Percentiles rank a stretch among this genome's conserved stretches.
These are phyloP conservation scores for Rhododendron griersonianum DNA, from an alignment of 148 eudicot species.

Conservation along the genomic window DNA sequence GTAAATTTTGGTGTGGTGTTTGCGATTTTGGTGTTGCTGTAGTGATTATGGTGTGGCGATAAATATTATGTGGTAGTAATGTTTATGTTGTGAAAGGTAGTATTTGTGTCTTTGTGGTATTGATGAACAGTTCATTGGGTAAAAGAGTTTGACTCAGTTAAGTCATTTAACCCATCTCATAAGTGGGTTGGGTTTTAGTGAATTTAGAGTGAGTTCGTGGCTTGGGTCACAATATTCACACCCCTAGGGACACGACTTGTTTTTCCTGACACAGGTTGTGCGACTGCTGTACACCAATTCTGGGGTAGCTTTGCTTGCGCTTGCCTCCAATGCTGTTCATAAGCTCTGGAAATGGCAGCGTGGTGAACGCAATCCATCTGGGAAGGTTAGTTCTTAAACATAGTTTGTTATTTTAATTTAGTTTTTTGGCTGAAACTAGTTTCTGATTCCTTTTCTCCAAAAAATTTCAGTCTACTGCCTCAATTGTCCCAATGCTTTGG, in stretches of 20 bases:
- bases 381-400: slow-evolving; percentile 27
- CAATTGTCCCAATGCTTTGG: slow-evolving; percentile 49
- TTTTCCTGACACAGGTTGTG: slow-evolving; percentile 36
- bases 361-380: slow-evolving; percentile 44
- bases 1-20: background rate
- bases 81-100: background rate
- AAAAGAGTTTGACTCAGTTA: background rate
- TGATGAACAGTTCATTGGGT: background rate
- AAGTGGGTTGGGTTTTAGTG: background rate
- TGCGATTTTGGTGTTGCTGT: background rate
- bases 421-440: background rate
- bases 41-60: background rate
- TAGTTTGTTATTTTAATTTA: background rate
- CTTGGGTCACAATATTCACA: background rate
- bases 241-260: background rate
- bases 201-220: background rate
- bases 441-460: slow-evolving; percentile 3
- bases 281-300: slow-evolving; percentile 59
- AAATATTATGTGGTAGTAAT: background rate
- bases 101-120: background rate
- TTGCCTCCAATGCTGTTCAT: slow-evolving; percentile 56
- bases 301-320: slow-evolving; percentile 51
- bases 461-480: slow-evolving; percentile 41
- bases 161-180: background rate
- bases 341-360: slow-evolving; percentile 79